phyloP scores from a whole-genome alignment of 106 monocot genomes.

The Acorus calamus region DNA sequence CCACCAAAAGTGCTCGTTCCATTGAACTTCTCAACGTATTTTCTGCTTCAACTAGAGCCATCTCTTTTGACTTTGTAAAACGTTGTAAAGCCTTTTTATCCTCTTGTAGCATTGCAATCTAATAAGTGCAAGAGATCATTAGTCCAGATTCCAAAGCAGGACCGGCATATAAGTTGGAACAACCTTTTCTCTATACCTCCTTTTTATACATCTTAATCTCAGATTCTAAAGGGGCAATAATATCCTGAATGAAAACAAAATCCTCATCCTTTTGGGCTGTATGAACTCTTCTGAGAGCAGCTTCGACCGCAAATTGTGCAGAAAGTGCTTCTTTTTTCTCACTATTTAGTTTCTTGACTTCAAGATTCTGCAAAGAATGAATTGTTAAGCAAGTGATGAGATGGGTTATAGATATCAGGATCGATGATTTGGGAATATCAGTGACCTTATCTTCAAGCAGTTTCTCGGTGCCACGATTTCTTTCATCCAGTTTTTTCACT shows the following conservation, averaged over 20 bases:
- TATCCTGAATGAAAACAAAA: slow-evolving; percentile 17
- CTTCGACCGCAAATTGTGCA: slow-evolving; percentile 66
- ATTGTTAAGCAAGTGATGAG: neutral
- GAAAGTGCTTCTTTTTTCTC: slow-evolving; percentile 62
- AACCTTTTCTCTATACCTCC: slow-evolving; percentile 18
- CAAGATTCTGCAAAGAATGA: slow-evolving; percentile 46
- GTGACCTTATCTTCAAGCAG: slow-evolving; percentile 32
- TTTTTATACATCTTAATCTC: slow-evolving; percentile 25
- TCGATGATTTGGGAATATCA: too few relatives aligned
- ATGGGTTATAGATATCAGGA: too few relatives aligned
- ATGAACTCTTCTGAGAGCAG: slow-evolving; percentile 52
- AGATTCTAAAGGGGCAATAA: slow-evolving; percentile 36
- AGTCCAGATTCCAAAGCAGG: neutral
- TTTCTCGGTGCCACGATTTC: slow-evolving; percentile 21
- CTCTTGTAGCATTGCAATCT: slow-evolving; percentile 30
- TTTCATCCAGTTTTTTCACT: slow-evolving; percentile 29
- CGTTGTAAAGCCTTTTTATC: slow-evolving; percentile 26
- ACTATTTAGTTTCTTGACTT: slow-evolving; percentile 30
- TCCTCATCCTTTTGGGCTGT: slow-evolving; percentile 35
- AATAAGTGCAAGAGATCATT: neutral
- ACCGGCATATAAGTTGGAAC: too few relatives aligned
- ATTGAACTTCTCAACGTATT: slow-evolving; percentile 16
- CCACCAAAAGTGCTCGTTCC: slow-evolving; percentile 28
- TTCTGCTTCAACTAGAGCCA: slow-evolving; percentile 30
- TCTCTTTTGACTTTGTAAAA: slow-evolving; percentile 36